Percentiles rank a stretch among this genome's conserved stretches.
Evolutionary conservation across 2,329 filamentous ascomycete genomes (phyloP).

Genomic region (Trichoderma brevicompactum): DNA sequence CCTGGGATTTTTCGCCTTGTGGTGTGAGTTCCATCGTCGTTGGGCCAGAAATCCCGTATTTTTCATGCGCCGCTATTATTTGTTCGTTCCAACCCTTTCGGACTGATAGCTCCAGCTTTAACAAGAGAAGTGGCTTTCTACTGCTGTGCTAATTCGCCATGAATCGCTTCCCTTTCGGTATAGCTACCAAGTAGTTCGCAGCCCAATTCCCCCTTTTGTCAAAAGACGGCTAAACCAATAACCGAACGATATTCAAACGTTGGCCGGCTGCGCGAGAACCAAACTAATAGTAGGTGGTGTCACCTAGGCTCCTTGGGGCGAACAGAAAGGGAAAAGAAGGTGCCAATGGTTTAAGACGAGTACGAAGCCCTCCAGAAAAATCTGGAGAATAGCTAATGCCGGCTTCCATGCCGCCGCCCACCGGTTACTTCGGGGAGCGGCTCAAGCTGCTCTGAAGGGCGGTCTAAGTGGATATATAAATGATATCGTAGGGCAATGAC

Average conservation of each 20-base stretch:
- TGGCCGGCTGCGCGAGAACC: background rate
- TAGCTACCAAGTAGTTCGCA: background rate
- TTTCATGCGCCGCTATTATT: too few relatives aligned
- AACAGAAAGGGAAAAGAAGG: background rate
- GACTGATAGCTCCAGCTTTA: background rate
- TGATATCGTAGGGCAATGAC: background rate
- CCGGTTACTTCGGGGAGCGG: conserved; percentile 16
- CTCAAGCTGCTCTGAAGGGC: background rate
- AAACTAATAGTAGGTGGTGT: background rate
- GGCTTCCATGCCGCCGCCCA: background rate
- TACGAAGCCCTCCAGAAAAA: background rate
- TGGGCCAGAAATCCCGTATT: background rate
- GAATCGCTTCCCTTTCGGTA: background rate
- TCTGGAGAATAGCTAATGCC: conserved; percentile 20
- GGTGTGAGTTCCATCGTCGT: background rate
- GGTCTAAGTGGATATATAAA: conserved; percentile 11
- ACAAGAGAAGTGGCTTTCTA: background rate
- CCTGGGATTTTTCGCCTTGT: background rate
- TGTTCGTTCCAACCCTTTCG: background rate
- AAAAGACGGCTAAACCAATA: conserved; percentile 19
- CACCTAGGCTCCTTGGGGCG: background rate
- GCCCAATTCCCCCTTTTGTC: conserved; percentile 1
- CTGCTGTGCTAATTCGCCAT: background rate
- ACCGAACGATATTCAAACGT: background rate
- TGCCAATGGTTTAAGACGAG: background rate